A percentile compares a stretch with the other conserved stretches of the same genome.
These are phyloP conservation scores for Cytospora leucostoma DNA, from an alignment of 2,329 filamentous ascomycete genomes.

Conservation along the genomic window DNA sequence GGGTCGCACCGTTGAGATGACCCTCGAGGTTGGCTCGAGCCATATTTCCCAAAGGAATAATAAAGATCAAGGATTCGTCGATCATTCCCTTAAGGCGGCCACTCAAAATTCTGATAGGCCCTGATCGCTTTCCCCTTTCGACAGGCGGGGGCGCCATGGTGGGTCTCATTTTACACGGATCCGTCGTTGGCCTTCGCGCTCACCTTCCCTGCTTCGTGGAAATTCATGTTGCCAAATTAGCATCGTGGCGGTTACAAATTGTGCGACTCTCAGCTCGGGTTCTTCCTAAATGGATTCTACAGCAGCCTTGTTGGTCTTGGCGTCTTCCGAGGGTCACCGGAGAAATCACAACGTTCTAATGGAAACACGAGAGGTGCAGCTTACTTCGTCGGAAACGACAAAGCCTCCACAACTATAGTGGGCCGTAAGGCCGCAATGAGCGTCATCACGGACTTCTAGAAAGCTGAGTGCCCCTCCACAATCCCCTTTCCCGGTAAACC, in stretches of 20 bases:
- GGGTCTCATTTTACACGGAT: conserved; percentile 2
- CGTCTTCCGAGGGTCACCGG: not conserved
- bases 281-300: not conserved
- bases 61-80: conserved; percentile 17
- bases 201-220: conserved; percentile 1
- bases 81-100: conserved; percentile 18
- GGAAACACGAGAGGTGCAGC: conserved; percentile 1
- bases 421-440: conserved; percentile 4
- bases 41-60: conserved; percentile 15
- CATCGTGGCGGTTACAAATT: conserved; percentile 2
- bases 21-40: conserved; percentile 18
- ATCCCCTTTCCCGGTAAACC: conserved; percentile 17
- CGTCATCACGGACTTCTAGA: conserved; percentile 16
- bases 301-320: not conserved
- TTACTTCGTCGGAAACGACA: conserved; percentile 7
- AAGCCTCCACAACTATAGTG: not conserved
- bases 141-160: conserved; percentile 4
- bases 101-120: conserved; percentile 20
- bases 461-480: conserved; percentile 12
- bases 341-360: conserved; percentile 5
- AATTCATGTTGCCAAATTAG: conserved; percentile 10
- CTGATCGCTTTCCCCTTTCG: conserved; percentile 16
- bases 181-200: conserved; percentile 15
- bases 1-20: conserved; percentile 2
- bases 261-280: conserved; percentile 2